These are phyloP conservation scores for Gliomastix tumulicola DNA, from an alignment of 2,329 filamentous ascomycete species.

Conservation along the genomic window DNA sequence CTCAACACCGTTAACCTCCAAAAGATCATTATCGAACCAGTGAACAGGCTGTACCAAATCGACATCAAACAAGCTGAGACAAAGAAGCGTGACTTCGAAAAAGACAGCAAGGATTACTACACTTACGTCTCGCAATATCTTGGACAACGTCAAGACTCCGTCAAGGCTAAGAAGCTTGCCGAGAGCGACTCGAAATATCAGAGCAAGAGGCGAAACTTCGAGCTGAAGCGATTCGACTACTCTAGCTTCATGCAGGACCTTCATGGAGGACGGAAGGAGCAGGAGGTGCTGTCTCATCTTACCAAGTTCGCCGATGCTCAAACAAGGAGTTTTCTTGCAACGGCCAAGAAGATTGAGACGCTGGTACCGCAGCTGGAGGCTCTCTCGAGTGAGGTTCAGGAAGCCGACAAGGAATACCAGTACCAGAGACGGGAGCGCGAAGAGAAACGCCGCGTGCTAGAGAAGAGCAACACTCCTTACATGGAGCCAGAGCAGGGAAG, in stretches of 20 bases:
- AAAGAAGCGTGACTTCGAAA: slow-evolving; percentile 97
- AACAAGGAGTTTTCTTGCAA: slow-evolving; percentile 71
- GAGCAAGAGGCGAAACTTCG: slow-evolving; percentile 85
- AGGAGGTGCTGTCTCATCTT: slow-evolving; percentile 89
- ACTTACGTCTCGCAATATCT: slow-evolving; percentile 90
- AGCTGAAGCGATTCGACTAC: slow-evolving; percentile 96
- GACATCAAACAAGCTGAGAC: slow-evolving; percentile 97
- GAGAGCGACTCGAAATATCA: slow-evolving; percentile 97
- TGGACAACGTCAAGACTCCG: slow-evolving; percentile 89
- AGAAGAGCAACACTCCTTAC: slow-evolving; percentile 76
- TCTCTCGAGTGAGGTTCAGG: slow-evolving; percentile 78
- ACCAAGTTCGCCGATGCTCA: slow-evolving; percentile 92
- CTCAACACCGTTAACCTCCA: slow-evolving; percentile 80
- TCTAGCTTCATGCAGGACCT: slow-evolving; percentile 98
- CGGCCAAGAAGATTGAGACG: slow-evolving; percentile 80
- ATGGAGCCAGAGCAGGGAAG: slow-evolving; percentile 59
- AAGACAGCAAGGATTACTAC: slow-evolving; percentile 98
- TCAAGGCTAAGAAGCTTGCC: slow-evolving; percentile 94
- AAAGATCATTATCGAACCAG: slow-evolving; percentile 88
- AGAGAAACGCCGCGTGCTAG: slow-evolving; percentile 82
- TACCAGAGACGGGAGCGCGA: slow-evolving; percentile 92
- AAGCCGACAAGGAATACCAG: slow-evolving; percentile 94
- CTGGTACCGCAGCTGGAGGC: slow-evolving; percentile 88
- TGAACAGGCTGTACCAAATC: slow-evolving; percentile 83
- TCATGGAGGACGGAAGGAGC: slow-evolving; percentile 97